Evolutionary conservation across 495 filamentous ascomycete species (phyloP).

Genomic region (Rostrohypoxylon terebratum): DNA sequence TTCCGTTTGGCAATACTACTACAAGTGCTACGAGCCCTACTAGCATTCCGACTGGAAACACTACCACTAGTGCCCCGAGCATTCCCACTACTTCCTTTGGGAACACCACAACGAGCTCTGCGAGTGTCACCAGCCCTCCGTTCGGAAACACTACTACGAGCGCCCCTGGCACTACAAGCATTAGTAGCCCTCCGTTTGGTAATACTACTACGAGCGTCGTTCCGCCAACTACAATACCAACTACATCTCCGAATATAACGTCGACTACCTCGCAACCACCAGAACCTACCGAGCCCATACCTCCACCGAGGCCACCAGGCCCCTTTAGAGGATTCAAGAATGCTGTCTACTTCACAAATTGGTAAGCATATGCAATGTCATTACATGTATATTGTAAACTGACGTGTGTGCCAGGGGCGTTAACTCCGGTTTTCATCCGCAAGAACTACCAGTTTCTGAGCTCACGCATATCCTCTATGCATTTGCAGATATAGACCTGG

Average conservation of each 20-base stretch:
- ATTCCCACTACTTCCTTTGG: background rate
- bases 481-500: constrained; percentile 62
- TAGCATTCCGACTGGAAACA: constrained; percentile 7
- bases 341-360: constrained; percentile 62
- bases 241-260: constrained; percentile 1
- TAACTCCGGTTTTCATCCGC: constrained; percentile 61
- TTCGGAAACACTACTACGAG: constrained; percentile 8
- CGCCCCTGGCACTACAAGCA: background rate
- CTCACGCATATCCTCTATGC: constrained; percentile 90
- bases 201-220: constrained; percentile 3
- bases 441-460: constrained; percentile 86
- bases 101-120: background rate
- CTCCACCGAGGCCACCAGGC: constrained; percentile 35
- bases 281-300: constrained; percentile 21
- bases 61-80: background rate
- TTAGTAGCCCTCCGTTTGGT: background rate
- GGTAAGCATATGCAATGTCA: constrained; percentile 43
- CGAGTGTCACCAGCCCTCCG: background rate
- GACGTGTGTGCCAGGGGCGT: constrained; percentile 31
- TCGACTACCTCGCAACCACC: constrained; percentile 26
- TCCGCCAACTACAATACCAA: constrained; percentile 12
- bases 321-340: constrained; percentile 52
- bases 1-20: constrained; percentile 10
- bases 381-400: background rate
- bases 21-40: constrained; percentile 1